These are phyloP conservation scores for Erythrobasidium yunnanense DNA, from an alignment of 768 basidiomycete genomes.

Conservation along the genomic window DNA sequence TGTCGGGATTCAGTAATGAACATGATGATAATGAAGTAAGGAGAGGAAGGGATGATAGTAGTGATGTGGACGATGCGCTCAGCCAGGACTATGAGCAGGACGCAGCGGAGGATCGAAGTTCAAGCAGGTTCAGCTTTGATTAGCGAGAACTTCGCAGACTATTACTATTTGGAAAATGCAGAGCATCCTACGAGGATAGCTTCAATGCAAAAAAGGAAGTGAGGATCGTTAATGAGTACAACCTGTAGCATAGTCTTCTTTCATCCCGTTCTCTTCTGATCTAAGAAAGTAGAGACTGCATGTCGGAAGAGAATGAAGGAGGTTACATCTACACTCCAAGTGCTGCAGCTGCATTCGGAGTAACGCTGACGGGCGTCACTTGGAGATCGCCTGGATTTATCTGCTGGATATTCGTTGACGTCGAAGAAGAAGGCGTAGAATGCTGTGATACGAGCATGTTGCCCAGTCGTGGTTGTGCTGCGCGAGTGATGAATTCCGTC, in stretches of 20 bases:
- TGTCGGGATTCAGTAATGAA: background rate
- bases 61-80: background rate
- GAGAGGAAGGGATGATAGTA: background rate
- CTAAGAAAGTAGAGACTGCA: no score
- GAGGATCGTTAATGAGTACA: no score
- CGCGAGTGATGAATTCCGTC: slow-evolving; percentile 63
- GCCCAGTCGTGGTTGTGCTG: slow-evolving; percentile 3
- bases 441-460: background rate
- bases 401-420: background rate
- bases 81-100: background rate
- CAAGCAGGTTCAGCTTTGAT: background rate
- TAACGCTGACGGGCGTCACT: no score
- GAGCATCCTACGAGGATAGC: no score
- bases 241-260: no score
- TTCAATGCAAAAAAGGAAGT: no score
- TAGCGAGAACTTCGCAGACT: background rate
- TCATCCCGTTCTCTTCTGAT: no score
- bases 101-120: background rate
- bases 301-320: no score
- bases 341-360: no score
- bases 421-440: no score
- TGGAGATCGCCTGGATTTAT: background rate
- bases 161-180: no score
- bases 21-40: background rate
- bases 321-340: no score